phyloP scores from a whole-genome alignment of 2,329 filamentous ascomycete species.

The Cryoendolithus antarcticus region DNA sequence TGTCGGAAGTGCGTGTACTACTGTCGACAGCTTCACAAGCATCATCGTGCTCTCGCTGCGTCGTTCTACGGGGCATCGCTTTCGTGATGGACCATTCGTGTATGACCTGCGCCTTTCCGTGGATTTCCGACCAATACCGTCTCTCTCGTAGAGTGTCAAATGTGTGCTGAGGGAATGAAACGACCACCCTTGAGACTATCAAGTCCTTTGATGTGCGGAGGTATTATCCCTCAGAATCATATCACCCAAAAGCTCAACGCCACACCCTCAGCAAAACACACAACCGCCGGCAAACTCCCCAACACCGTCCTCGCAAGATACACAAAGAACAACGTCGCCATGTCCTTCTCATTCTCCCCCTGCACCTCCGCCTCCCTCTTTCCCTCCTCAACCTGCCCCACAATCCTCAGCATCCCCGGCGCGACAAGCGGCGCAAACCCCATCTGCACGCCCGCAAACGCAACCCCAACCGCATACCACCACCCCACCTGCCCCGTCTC shows the following conservation, averaged over 20 bases:
- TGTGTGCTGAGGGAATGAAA: too few relatives aligned
- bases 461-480: conserved; percentile 18
- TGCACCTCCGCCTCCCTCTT: conserved; percentile 9
- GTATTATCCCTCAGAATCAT: not conserved
- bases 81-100: too few relatives aligned
- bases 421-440: conserved; percentile 9
- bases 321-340: conserved; percentile 16
- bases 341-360: conserved; percentile 11
- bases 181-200: too few relatives aligned
- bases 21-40: too few relatives aligned
- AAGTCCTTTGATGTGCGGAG: too few relatives aligned
- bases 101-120: too few relatives aligned
- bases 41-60: too few relatives aligned
- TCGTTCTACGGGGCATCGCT: too few relatives aligned
- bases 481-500: conserved; percentile 15
- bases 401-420: conserved; percentile 6
- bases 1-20: too few relatives aligned
- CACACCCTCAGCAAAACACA: conserved; percentile 19
- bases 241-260: conserved; percentile 14
- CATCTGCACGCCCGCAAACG: conserved; percentile 16
- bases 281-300: conserved; percentile 17
- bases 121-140: too few relatives aligned
- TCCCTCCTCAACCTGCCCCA: conserved; percentile 8
- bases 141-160: too few relatives aligned
- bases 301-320: conserved; percentile 16